Percentiles rank a stretch among this genome's conserved stretches.
Evolutionary conservation across 2,329 filamentous ascomycete species (phyloP).

Genomic region (Apiospora sp.): DNA sequence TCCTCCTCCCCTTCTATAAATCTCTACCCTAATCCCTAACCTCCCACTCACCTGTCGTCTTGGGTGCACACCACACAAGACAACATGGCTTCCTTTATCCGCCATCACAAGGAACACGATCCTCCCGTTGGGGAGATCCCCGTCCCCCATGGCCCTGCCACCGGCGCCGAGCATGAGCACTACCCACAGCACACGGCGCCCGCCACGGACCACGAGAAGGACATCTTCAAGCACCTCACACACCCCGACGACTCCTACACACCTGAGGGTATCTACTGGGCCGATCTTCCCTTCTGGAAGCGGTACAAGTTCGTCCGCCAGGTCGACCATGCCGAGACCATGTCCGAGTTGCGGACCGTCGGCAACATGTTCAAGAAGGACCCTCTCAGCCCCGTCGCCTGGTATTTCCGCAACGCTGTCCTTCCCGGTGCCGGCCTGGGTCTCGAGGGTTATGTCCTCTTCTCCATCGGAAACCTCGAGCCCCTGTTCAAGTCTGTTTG

Average conservation of each 20-base stretch:
- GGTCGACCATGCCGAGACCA: slow-evolving; percentile 75
- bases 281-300: slow-evolving; percentile 77
- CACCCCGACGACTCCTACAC: slow-evolving; percentile 91
- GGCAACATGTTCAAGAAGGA: slow-evolving; percentile 86
- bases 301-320: slow-evolving; percentile 78
- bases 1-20: neutral
- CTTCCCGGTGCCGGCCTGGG: slow-evolving; percentile 91
- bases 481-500: slow-evolving; percentile 82
- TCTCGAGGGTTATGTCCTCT: slow-evolving; percentile 94
- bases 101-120: slow-evolving; percentile 51
- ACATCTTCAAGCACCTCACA: slow-evolving; percentile 79
- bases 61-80: neutral
- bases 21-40: neutral
- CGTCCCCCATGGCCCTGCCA: slow-evolving; percentile 61
- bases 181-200: slow-evolving; percentile 50
- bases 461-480: slow-evolving; percentile 93
- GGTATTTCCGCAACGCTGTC: slow-evolving; percentile 90
- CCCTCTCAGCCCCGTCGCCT: slow-evolving; percentile 81
- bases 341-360: slow-evolving; percentile 70
- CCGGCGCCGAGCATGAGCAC: slow-evolving; percentile 58
- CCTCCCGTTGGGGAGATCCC: slow-evolving; percentile 60
- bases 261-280: slow-evolving; percentile 87
- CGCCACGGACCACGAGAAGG: slow-evolving; percentile 58
- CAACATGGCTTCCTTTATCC: slow-evolving; percentile 47
- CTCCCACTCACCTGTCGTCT: neutral